Base-by-base conservation (phyloP, 768 basidiomycete species). In the Boletus fagicola region DNA sequence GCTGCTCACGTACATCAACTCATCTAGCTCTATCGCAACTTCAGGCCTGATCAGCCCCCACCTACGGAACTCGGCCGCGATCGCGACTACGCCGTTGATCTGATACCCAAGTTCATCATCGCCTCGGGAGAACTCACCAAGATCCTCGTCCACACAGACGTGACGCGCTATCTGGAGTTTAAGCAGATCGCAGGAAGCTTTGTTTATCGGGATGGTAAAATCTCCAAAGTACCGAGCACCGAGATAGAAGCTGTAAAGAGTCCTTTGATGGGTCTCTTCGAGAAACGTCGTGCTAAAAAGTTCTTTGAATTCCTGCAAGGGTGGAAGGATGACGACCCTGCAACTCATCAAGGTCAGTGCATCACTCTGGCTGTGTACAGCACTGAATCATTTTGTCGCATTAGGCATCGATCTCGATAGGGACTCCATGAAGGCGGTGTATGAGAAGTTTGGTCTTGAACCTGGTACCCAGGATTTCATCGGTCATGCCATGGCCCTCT, bases 161-260 rank as follows among this genome's bases (percentile, higher is more conserved):
- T 99, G 60, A 95, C 92, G 42, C 88, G 94, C 59, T 99, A 99
- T 76, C 88, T 99, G 68, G 97, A 98, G 72, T 99, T 99, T 82
- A 99, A 98, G 80, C 96, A 98, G 78, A 98, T 99, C 75, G 94
- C 97, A 0, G 97, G 96, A 53, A 94, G 92, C 71, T 99, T 89
- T 75, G 97, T 99, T 57, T 98, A 94, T 73, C 88, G 96, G 53
- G 96, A 98, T 73, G 94, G 94, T 50, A 90, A 75, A 76, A 97
- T 99, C 75, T 93, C 92, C 59, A 99, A 99, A 75, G 97, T 99
- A 11, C 97, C 97, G 33, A 89, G 90, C 68, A 98, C 94, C 7
- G 95, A 98, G 78, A 87, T 95, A 80, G 97, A 99, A 78, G 97
- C 97, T 10, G 89, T 98, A 56, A 88, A 77, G 75, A 94, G 91